These are phyloP conservation scores for Cladorrhinum sp. DNA, from an alignment of 2,329 filamentous ascomycete genomes.

Conservation along the genomic window DNA sequence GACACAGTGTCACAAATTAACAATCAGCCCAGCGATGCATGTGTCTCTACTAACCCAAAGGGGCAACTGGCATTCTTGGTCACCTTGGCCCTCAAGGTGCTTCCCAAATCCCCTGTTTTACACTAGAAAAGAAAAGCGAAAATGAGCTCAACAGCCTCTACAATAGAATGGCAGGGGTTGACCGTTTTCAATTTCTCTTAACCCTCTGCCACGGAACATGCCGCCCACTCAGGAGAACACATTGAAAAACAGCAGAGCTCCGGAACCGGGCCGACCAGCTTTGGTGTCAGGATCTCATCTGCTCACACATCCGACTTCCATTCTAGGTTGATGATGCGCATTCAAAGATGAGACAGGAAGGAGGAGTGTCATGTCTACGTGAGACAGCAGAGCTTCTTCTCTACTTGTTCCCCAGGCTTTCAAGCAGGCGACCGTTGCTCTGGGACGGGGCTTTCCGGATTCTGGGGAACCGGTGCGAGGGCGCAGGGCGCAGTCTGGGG, in stretches of 20 bases:
- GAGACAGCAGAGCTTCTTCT: not conserved
- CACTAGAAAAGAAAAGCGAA: not conserved
- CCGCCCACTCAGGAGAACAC: not conserved
- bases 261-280: not conserved
- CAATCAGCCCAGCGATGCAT: not conserved
- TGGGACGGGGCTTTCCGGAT: not conserved
- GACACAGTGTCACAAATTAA: not conserved
- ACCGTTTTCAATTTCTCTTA: not conserved
- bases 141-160: not conserved
- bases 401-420: not conserved
- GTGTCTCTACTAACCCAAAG: constrained; percentile 3
- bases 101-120: not conserved
- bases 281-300: not conserved
- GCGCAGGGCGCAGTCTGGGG: constrained; percentile 1
- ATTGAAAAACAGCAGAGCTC: not conserved
- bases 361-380: not conserved
- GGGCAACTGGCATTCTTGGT: not conserved
- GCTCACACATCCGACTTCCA: not conserved
- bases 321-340: not conserved
- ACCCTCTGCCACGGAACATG: not conserved
- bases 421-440: not conserved
- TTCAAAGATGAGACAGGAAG: not conserved
- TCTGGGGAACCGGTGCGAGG: not conserved
- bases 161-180: not conserved
- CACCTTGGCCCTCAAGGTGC: constrained; percentile 5